Evolutionary conservation across 352 stramenopile species (phyloP), one percentile per base, ranked within the genome.

Genomic region (Blastocystis sp.): DNA sequence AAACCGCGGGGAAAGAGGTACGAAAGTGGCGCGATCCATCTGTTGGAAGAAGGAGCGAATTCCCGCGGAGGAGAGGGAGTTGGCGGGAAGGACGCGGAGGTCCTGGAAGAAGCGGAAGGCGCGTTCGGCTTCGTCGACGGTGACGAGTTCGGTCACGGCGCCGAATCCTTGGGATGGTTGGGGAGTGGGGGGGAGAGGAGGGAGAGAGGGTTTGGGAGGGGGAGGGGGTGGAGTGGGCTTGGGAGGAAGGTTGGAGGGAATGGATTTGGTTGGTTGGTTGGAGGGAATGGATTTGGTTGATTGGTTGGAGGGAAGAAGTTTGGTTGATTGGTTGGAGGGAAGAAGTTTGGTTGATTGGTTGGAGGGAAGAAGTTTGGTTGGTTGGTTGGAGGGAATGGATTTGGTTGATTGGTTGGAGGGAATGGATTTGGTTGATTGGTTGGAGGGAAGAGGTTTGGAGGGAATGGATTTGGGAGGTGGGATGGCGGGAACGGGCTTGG

Each of bases 81-180:
- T 64, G n/a, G 24, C 44, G 4, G 11, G 69, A n/a, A n/a, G n/a
- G 9, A 21, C 63, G 24, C 69, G 32, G 4, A 81, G 36, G n/a
- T 81, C 49, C 53, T 27, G 36, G 51, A 81, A 81, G 69, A 65
- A 81, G 16, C 9, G 32, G 27, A 81, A 64, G 11, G 46, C 46
- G 11, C 69, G 69, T 32, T 81, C 46, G 44, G 63, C 40, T 24
- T 59, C 69, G 2, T 81, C 69, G 21, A 81, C 69, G 9, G 69
- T 81, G 0, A 81, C 29, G 18, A 61, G n/a, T 18, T 27, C n/a
- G 0, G 29, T 27, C 34, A 61, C 36, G 36, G n/a, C 54, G 24
- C 69, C 69, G 24, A 51, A 57, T 6, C 14, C 61, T 7, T 48
- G 24, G n/a, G 32, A 9, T n/a, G 53, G 34, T 36, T 46, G 14